Evolutionary conservation across 768 basidiomycete genomes (phyloP).

Genomic region (Chalciporus chontae): DNA sequence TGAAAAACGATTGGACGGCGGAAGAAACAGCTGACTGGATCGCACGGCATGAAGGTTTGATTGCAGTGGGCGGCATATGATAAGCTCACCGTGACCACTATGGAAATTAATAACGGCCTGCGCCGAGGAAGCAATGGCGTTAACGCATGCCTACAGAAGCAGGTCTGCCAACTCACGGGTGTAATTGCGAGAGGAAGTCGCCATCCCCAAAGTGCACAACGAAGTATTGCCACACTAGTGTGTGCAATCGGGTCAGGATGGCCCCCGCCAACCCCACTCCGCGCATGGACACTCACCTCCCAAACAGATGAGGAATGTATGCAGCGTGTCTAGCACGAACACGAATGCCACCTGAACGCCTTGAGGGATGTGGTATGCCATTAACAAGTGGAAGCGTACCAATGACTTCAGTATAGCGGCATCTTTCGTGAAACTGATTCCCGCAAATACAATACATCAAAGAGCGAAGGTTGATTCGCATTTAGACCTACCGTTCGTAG

Average conservation of each 20-base stretch:
- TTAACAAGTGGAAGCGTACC: conserved; percentile 3
- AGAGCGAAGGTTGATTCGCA: not conserved
- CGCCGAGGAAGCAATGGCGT: not conserved
- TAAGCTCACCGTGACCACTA: conserved; percentile 20
- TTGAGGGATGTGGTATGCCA: not conserved
- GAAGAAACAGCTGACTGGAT: conserved; percentile 18
- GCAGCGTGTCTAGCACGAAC: conserved; percentile 18
- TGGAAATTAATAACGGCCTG: conserved; percentile 20
- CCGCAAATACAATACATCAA: not conserved
- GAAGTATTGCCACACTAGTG: conserved; percentile 22
- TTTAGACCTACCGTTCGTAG: conserved; percentile 21
- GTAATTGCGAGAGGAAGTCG: conserved; percentile 9
- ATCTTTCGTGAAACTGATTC: conserved; percentile 17
- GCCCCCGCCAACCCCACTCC: not conserved
- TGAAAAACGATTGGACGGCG: conserved; percentile 25
- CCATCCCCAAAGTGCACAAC: conserved; percentile 21
- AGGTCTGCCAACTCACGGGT: conserved; percentile 17
- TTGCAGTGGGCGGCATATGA: not conserved
- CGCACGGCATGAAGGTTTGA: conserved; percentile 10
- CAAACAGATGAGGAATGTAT: conserved; percentile 13
- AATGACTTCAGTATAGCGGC: conserved; percentile 10
- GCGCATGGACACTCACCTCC: conserved; percentile 12
- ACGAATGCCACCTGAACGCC: conserved; percentile 18
- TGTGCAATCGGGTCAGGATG: not conserved
- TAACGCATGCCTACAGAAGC: conserved; percentile 5